Conservation (phyloP, 2,329 filamentous ascomycete genomes). For the Xylaria sp. region DNA sequence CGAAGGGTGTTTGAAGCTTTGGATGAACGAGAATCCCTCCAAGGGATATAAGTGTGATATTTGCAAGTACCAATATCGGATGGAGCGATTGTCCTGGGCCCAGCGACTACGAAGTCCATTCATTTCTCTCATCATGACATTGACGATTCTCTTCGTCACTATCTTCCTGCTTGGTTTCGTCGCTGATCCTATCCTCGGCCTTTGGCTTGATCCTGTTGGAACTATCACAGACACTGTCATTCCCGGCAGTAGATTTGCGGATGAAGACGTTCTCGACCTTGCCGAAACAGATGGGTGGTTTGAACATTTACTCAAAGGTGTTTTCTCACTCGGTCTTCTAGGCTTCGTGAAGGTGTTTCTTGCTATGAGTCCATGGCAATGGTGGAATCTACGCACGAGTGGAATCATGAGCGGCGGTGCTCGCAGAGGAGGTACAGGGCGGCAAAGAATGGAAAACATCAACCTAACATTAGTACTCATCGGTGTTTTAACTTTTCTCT, state of each 20-base stretch:
- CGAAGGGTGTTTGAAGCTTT: conserved; percentile 83
- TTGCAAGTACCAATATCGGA: conserved; percentile 80
- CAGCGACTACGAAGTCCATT: conserved; percentile 69
- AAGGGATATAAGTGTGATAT: conserved; percentile 90
- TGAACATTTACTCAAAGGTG: conserved; percentile 86
- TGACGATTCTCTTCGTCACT: conserved; percentile 70
- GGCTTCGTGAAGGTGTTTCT: conserved; percentile 84
- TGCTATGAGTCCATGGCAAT: conserved; percentile 75
- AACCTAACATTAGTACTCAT: conserved; percentile 80
- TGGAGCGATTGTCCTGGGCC: conserved; percentile 78
- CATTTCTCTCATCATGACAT: conserved; percentile 73
- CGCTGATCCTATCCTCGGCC: conserved; percentile 87
- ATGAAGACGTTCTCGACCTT: conserved; percentile 49
- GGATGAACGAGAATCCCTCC: conserved; percentile 77
- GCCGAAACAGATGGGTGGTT: conserved; percentile 69
- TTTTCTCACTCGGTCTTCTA: conserved; percentile 86
- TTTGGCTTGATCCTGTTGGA: conserved; percentile 81
- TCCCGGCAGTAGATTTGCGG: conserved; percentile 46
- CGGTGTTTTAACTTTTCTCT: conserved; percentile 80
- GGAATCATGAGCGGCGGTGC: conserved; percentile 60
- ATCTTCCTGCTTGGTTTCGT: conserved; percentile 89
- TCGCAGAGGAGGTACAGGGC: conserved; percentile 67
- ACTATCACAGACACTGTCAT: conserved; percentile 61
- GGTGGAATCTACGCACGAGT: conserved; percentile 73
- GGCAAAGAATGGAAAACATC: conserved; percentile 78